Evolutionary conservation across 108 stramenopile genomes (phyloP).

Genomic region (Nitzschia sp.): DNA sequence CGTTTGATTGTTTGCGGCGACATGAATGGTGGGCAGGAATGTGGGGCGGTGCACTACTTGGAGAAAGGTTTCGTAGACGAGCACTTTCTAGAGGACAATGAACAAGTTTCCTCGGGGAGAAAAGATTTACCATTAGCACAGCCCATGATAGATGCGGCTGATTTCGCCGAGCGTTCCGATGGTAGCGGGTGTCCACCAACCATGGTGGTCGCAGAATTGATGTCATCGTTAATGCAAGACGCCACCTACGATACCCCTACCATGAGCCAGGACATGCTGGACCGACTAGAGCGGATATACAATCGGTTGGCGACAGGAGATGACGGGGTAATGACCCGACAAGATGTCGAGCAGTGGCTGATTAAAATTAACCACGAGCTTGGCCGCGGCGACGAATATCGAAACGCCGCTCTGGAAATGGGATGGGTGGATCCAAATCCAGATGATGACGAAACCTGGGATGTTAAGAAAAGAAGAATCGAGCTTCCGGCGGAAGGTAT

Average conservation of each 20-base stretch:
- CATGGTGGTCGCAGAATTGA: slow-evolving; percentile 80
- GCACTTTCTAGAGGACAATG: slow-evolving; percentile 82
- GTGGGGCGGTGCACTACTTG: slow-evolving; percentile 72
- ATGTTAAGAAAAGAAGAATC: slow-evolving; percentile 35
- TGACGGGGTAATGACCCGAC: slow-evolving; percentile 50
- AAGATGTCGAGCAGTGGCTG: slow-evolving; percentile 85
- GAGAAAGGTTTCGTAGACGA: slow-evolving; percentile 74
- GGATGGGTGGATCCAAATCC: slow-evolving; percentile 64
- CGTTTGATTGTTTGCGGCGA: slow-evolving; percentile 85
- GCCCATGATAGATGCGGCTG: slow-evolving; percentile 55
- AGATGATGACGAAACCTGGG: slow-evolving; percentile 31
- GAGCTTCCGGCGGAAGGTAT: slow-evolving; percentile 65
- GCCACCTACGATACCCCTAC: slow-evolving; percentile 54
- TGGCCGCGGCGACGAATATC: slow-evolving; percentile 79
- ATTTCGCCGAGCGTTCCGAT: slow-evolving; percentile 6
- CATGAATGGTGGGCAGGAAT: slow-evolving; percentile 85
- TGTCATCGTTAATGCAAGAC: slow-evolving; percentile 66
- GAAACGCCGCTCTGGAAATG: slow-evolving; percentile 68
- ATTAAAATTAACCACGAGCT: slow-evolving; percentile 70
- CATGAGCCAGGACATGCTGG: slow-evolving; percentile 52
- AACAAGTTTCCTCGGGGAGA: slow-evolving; percentile 52
- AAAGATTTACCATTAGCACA: slow-evolving; percentile 58
- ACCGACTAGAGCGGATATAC: slow-evolving; percentile 61
- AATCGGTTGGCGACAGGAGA: slow-evolving; percentile 44
- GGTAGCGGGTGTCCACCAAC: slow-evolving; percentile 61